Evolutionary conservation across 305 asterid species (phyloP).

Genomic region (Caryopteris hybrid): DNA sequence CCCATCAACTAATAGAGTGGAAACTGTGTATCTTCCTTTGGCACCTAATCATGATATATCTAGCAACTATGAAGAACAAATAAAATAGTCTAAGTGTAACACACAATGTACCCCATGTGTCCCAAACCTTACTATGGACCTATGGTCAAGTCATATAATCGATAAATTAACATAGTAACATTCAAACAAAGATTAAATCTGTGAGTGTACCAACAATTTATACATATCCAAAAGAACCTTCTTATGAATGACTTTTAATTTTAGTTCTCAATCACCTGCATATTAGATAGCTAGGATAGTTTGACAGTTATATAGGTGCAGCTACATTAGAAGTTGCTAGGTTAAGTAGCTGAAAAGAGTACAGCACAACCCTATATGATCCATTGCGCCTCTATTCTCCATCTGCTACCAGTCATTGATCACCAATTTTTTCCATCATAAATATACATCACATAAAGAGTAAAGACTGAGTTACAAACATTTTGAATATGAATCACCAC

Average conservation of each 20-base stretch:
- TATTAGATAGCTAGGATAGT: not conserved
- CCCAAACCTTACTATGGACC: not conserved
- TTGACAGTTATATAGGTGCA: not conserved
- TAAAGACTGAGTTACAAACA: not conserved
- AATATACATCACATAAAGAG: not conserved
- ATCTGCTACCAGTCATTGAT: conserved; percentile 3
- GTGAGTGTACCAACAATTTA: conserved; percentile 1
- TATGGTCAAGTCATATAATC: not conserved
- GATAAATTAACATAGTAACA: not conserved
- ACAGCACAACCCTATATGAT: not conserved
- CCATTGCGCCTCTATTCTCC: not conserved
- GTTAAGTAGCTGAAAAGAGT: not conserved
- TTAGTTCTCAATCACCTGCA: not conserved
- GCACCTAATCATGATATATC: not conserved
- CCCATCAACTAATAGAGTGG: not conserved
- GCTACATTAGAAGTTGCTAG: not conserved
- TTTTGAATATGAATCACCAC: not conserved
- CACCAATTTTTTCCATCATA: conserved; percentile 1
- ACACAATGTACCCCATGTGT: not conserved
- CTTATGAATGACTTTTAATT: not conserved
- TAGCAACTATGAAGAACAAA: not conserved
- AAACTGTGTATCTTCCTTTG: not conserved
- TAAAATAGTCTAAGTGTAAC: not conserved
- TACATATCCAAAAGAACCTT: not conserved
- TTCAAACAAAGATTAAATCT: not conserved